Evolutionary conservation across 345 rosid species (phyloP).

Genomic region (Raphanus sativus): DNA sequence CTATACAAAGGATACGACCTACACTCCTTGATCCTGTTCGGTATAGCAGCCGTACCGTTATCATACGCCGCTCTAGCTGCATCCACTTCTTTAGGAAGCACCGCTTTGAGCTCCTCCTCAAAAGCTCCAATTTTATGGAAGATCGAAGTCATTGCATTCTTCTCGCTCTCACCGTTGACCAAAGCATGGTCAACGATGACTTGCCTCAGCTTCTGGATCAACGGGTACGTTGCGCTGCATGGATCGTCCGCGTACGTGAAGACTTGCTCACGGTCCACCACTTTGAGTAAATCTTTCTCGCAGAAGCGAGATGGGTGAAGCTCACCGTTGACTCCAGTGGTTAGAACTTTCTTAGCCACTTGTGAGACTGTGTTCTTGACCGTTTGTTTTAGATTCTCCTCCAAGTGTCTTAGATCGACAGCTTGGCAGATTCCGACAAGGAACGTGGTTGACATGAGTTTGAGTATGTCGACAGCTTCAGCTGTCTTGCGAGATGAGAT

Average conservation of each 20-base stretch:
- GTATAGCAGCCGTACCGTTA: constrained; percentile 48
- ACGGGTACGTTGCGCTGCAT: constrained; percentile 57
- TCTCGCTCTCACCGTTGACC: constrained; percentile 56
- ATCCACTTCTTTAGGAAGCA: constrained; percentile 64
- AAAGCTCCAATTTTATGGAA: constrained; percentile 64
- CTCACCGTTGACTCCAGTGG: constrained; percentile 53
- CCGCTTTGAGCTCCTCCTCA: constrained; percentile 56
- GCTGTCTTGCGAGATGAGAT: constrained; percentile 68
- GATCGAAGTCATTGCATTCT: constrained; percentile 49
- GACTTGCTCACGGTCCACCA: constrained; percentile 55
- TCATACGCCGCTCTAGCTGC: constrained; percentile 50
- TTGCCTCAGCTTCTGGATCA: constrained; percentile 63
- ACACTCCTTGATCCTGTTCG: constrained; percentile 66
- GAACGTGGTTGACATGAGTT: constrained; percentile 75
- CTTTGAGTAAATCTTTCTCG: constrained; percentile 60
- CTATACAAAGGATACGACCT: constrained; percentile 75
- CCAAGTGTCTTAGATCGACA: constrained; percentile 69
- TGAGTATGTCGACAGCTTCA: constrained; percentile 59
- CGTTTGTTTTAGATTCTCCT: constrained; percentile 57
- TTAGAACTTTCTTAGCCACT: constrained; percentile 53
- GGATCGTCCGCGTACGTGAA: constrained; percentile 68
- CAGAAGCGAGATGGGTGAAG: constrained; percentile 71
- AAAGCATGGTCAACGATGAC: constrained; percentile 67
- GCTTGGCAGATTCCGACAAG: constrained; percentile 70
- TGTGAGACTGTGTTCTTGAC: constrained; percentile 60